Base-by-base conservation (phyloP, 139 green algal genomes). In the Edaphochlamys debaryana region DNA sequence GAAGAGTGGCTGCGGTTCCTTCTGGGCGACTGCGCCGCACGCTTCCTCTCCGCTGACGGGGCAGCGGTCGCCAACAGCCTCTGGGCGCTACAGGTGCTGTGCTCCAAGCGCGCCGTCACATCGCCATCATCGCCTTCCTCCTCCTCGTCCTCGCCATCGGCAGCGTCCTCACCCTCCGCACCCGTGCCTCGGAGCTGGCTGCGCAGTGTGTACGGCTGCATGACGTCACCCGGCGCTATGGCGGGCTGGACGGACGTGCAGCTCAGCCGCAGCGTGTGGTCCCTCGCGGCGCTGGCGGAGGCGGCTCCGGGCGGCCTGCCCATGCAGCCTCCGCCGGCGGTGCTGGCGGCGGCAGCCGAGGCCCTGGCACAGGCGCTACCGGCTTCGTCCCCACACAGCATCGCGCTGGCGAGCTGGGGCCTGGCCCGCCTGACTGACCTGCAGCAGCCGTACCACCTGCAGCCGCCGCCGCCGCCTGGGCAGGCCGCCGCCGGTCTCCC, bases 241-340 rank as follows among this genome's bases (percentile, higher is more conserved):
- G 4, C 22, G 11, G 3, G 37, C 30, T 58, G 11, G 25, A 69
- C 37, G 4, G 73, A 80, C 7, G 56, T 37, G 58, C 73, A 80
- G 56, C 36, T 80, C 22, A 45, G 73, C 15, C 37, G 48, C 5
- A 29, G n/a, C 37, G 17, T 81, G 60, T 81, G 75, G 75, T 69
- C 48, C 1, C 67, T 68, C 20, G 66, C 48, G 25, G 11, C 23
- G 13, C 20, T 75, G 29, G 30, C 23, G 23, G 66, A 67, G 42
- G 25, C 23, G 23, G 64, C 63, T 37, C 7, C 2, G 11, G 68
- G 41, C 29, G 41, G 63, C 50, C 50, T 72, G 58, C 60, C 60
- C 19, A 7, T 37, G 60, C 8, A 3, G 38, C 75, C 62, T 40
- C 75, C 56, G 60, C 9, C 58, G n/a, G 40, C 45, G 60, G 58